Evolutionary conservation across 2,329 filamentous ascomycete species (phyloP).

Genomic region (Colletotrichum paranaense): DNA sequence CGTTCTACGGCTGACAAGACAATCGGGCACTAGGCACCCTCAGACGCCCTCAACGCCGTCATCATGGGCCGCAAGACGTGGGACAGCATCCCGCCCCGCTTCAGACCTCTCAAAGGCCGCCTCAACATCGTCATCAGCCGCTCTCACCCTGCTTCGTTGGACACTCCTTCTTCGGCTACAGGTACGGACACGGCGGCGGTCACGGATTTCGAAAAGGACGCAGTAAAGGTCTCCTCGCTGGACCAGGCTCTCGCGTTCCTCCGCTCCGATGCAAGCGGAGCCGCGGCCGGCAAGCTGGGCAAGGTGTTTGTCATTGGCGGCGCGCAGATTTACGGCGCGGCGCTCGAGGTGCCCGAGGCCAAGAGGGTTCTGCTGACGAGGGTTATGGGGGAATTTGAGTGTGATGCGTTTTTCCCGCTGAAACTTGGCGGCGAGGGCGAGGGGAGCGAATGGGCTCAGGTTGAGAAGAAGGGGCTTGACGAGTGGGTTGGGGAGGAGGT

Average conservation of each 20-base stretch:
- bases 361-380: constrained; percentile 76
- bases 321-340: constrained; percentile 82
- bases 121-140: constrained; percentile 86
- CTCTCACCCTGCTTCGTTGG: constrained; percentile 45
- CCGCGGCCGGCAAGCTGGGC: constrained; percentile 49
- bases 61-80: constrained; percentile 99
- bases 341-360: constrained; percentile 69
- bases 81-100: constrained; percentile 84
- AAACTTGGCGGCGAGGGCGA: constrained; percentile 53
- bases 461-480: constrained; percentile 62
- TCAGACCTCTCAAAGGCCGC: constrained; percentile 82
- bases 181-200: background rate
- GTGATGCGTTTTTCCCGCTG: constrained; percentile 81
- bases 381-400: constrained; percentile 75
- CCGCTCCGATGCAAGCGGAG: constrained; percentile 45
- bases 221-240: constrained; percentile 69
- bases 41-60: constrained; percentile 73
- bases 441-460: background rate
- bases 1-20: background rate
- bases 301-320: constrained; percentile 91
- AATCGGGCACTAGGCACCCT: constrained; percentile 38
- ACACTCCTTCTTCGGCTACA: constrained; percentile 10
- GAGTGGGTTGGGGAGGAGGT: constrained; percentile 75
- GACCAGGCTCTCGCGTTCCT: constrained; percentile 66
- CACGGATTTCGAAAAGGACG: constrained; percentile 49